A percentile compares a stretch with the other conserved stretches of the same genome.
Conservation (phyloP, 805 yeast species). For the Kazachstania taianensis region DNA sequence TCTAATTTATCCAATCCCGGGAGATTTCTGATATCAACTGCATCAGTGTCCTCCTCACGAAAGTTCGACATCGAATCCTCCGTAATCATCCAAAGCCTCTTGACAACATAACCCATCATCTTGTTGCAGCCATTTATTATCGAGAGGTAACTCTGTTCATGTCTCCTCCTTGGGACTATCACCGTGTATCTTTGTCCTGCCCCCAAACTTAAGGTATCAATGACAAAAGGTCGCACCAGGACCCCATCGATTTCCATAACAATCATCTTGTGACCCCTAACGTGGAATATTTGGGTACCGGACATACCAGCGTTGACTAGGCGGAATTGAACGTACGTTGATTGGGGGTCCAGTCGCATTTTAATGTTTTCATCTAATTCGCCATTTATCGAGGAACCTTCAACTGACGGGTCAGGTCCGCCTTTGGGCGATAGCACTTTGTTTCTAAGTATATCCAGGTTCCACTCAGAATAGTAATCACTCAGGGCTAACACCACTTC, state of each 20-base stretch:
- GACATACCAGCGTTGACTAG: slow-evolving; percentile 49
- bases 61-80: neutral
- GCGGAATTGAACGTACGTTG: slow-evolving; percentile 37
- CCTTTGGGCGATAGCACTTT: slow-evolving; percentile 14
- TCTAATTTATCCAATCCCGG: slow-evolving; percentile 19
- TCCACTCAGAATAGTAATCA: slow-evolving; percentile 50
- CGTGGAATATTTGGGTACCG: slow-evolving; percentile 43
- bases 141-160: slow-evolving; percentile 10
- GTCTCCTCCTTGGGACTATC: slow-evolving; percentile 43
- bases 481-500: slow-evolving; percentile 46
- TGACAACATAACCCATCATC: slow-evolving; percentile 39
- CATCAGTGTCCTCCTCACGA: neutral
- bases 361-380: slow-evolving; percentile 7
- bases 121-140: slow-evolving; percentile 44
- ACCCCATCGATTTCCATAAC: slow-evolving; percentile 55
- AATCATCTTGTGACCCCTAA: slow-evolving; percentile 43
- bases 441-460: slow-evolving; percentile 31
- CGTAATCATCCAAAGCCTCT: slow-evolving; percentile 18
- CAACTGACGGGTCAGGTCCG: slow-evolving; percentile 22
- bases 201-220: slow-evolving; percentile 42
- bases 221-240: slow-evolving; percentile 38
- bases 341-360: slow-evolving; percentile 34
- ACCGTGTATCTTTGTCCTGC: slow-evolving; percentile 75
- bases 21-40: slow-evolving; percentile 32
- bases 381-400: slow-evolving; percentile 22